Base-by-base conservation (phyloP, 2,329 filamentous ascomycete genomes). In the Scytalidium lignicola region DNA sequence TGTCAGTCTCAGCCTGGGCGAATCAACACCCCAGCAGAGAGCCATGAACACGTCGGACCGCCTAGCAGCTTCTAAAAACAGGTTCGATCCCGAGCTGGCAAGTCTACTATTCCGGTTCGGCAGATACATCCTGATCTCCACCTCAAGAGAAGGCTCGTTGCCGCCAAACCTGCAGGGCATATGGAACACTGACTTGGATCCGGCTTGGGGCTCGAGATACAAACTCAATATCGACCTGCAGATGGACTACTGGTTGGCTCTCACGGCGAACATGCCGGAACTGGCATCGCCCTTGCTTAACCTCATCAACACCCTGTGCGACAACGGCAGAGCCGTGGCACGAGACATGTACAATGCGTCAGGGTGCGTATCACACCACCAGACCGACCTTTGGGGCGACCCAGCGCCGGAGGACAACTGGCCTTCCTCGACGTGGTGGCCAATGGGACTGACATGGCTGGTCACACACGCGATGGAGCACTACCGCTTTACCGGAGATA, bases 181-280 rank as follows among this genome's bases (percentile, higher is more conserved):
- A 32, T 70, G 65, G 67, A 67, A 67, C 39, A 51, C 62, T 2
- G 48, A 60, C 13, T 65, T 65, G 44, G 51, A 53, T 6, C 65
- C 65, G 3, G 54, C 63, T n/a, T 70, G 67, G 67, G 65, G 63
- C 2, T 62, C 61, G 8, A 67, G 66, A 45, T 70, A 61, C 45
- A 69, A 67, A 1, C 62, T 68, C 22, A 69, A 70, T 47, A 68
- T 69, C 54, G 70, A 70, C 26, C 54, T 59, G 1, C 59, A 70
- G 49, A 70, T 69, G 66, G 68, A 69, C 51, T 69, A 70, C 48
- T 68, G 65, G 65, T 57, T 57, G 0, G 50, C 53, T n/a, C 56
- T 59, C 37, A 49, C 51, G 7, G 53, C 53, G 7, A 59, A 56
- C 22, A 32, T 46, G 20, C 29, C 44, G 13, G 44, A 46, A 12